Conservation (phyloP, 176 grass and related monocot species). For the Eleusine coracana region DNA sequence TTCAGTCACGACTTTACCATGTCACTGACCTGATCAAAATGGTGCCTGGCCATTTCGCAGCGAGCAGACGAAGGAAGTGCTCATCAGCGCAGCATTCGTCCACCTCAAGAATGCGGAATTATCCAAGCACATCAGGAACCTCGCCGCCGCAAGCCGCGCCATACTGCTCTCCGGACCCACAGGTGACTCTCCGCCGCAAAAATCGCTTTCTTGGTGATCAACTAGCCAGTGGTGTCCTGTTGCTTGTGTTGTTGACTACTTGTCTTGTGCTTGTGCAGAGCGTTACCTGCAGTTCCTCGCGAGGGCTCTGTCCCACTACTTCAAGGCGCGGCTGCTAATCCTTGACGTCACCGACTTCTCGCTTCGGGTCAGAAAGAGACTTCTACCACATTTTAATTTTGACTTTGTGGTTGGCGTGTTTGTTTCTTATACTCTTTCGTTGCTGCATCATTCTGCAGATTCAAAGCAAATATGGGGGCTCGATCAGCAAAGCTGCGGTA, state of each 20-base stretch:
- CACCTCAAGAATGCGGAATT: slow-evolving; percentile 77
- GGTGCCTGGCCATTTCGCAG: slow-evolving; percentile 50
- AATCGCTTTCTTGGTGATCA: background rate
- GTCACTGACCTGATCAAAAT: background rate
- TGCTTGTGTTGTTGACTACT: slow-evolving; percentile 6
- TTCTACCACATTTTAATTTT: slow-evolving; percentile 3
- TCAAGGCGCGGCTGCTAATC: slow-evolving; percentile 68
- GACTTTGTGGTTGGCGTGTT: background rate
- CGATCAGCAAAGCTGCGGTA: slow-evolving; percentile 58
- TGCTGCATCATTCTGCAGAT: slow-evolving; percentile 55
- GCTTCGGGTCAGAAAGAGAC: slow-evolving; percentile 48
- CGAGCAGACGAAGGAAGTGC: slow-evolving; percentile 69
- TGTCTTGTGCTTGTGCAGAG: slow-evolving; percentile 47
- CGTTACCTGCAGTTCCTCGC: slow-evolving; percentile 88
- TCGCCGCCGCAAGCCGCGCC: slow-evolving; percentile 77
- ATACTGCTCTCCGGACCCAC: slow-evolving; percentile 88
- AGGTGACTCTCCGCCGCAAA: slow-evolving; percentile 42
- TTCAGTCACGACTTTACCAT: slow-evolving; percentile 10
- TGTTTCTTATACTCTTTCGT: slow-evolving; percentile 17
- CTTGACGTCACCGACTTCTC: slow-evolving; percentile 89
- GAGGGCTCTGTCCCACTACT: slow-evolving; percentile 73
- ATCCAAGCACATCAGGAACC: slow-evolving; percentile 85
- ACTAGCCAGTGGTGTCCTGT: background rate
- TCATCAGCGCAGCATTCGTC: slow-evolving; percentile 92
- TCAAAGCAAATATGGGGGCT: slow-evolving; percentile 86